Percentiles rank a stretch among this genome's conserved stretches.
These are phyloP conservation scores for Plasmodium gallinaceum DNA, from an alignment of 169 alveolate genomes.

Conservation along the genomic window DNA sequence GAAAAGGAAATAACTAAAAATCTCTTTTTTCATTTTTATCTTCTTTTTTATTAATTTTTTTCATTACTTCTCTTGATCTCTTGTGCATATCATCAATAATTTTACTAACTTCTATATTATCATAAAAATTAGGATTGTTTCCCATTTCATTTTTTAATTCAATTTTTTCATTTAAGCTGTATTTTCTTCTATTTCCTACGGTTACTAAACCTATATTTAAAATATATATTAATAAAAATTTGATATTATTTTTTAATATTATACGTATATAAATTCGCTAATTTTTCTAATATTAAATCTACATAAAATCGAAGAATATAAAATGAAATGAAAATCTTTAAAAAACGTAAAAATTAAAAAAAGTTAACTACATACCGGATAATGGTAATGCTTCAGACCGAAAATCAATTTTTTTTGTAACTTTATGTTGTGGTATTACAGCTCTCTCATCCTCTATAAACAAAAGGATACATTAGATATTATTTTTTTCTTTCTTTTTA, in stretches of 20 bases:
- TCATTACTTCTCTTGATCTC: conserved; percentile 78
- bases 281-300: too few species aligned
- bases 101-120: conserved; percentile 65
- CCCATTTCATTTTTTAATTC: conserved; percentile 68
- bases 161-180: conserved; percentile 75
- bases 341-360: too few species aligned
- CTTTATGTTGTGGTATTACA: conserved; percentile 81
- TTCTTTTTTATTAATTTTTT: conserved; percentile 78
- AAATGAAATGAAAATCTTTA: too few species aligned
- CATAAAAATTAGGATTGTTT: conserved; percentile 39
- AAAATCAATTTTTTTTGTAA: conserved; percentile 75
- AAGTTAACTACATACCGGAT: conserved; percentile 75
- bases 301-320: too few species aligned
- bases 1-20: background rate
- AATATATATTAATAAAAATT: background rate
- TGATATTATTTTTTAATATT: background rate
- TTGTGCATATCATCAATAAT: conserved; percentile 76
- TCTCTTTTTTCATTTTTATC: conserved; percentile 1
- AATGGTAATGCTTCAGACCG: conserved; percentile 87
- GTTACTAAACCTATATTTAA: conserved; percentile 81
- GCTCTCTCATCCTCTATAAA: conserved; percentile 54
- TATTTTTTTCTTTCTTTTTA: background rate
- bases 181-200: conserved; percentile 81
- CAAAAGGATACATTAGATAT: background rate
- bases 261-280: background rate